Percentiles rank a stretch among this genome's conserved stretches.
phyloP scores from a whole-genome alignment of 257 asterid genomes.

The Ehretia macrophylla region DNA sequence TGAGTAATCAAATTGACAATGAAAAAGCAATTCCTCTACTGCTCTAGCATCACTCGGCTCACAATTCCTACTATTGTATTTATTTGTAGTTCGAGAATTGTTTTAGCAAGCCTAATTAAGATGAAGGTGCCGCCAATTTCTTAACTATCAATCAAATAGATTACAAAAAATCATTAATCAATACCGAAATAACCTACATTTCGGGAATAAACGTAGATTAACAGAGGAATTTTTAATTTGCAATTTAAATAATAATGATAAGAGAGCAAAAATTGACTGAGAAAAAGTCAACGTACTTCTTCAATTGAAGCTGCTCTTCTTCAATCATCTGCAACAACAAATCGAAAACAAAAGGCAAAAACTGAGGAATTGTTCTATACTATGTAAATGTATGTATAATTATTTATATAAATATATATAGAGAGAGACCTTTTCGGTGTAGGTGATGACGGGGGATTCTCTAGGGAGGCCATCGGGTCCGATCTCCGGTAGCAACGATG shows the following conservation, averaged over 20 bases:
- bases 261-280: no score
- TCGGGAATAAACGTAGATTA: background rate
- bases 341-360: background rate
- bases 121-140: background rate
- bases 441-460: slow-evolving; percentile 77
- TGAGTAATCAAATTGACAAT: no score
- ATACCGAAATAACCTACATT: background rate
- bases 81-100: no score
- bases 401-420: background rate
- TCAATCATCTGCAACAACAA: slow-evolving; percentile 54
- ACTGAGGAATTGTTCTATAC: background rate
- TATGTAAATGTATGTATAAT: background rate
- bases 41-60: no score
- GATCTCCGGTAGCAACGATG: slow-evolving; percentile 57
- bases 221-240: background rate
- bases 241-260: no score
- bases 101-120: background rate
- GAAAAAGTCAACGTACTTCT: slow-evolving; percentile 50
- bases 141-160: background rate
- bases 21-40: no score
- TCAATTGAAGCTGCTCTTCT: slow-evolving; percentile 83
- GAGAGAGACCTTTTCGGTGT: slow-evolving; percentile 66
- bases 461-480: slow-evolving; percentile 88
- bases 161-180: background rate
- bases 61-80: no score